Base-by-base conservation (phyloP, 2,329 filamentous ascomycete genomes). In the Madurella mycetomatis region DNA sequence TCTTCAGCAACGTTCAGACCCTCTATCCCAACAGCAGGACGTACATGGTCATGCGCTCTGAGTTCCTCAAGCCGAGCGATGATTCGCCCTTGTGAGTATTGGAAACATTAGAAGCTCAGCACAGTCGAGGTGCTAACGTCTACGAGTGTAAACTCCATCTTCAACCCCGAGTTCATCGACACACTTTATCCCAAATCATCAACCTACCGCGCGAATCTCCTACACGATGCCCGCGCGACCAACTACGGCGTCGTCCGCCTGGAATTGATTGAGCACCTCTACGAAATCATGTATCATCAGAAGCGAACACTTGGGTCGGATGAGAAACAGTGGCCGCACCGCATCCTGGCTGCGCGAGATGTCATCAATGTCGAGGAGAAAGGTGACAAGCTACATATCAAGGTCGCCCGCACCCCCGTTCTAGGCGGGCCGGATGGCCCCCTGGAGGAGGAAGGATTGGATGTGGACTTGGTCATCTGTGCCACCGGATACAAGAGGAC, bases 211-310 rank as follows among this genome's bases (percentile, higher is more conserved):
- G 74, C 79, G 55, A 70, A 72, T 58, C 67, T 83, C 32, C 68
- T 96, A 49, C 73, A 77, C 15, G 84, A 85, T 49, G 89, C 95
- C 62, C 86, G 87, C 56, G 85, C 84, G 31, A 97, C 92, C 57
- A 97, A 97, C 76, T 97, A 97, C 70, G 88, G 90, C 49, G 92
- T 97, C 4, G 92, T 99, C 3, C 85, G 92, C 8, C 81, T 96
- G n/a, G 83, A 90, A 61, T 81, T 97, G 48, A 88, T 97, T 54
- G 92, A 97, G 70, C 82, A 86, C 54, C 82, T 97, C 31, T 97
- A 95, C 71, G 85, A 92, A 70, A 83, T 82, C 53, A 85, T 96
- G 73, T 97, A 97, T 72, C 81, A 90, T 53, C 92, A 97, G 72
- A 83, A 85, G 47, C 80, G 95, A 50, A 77, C 81, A 45, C 77